Evolutionary conservation across 495 filamentous ascomycete genomes (phyloP).

Genomic region (Penicillium arizonense): DNA sequence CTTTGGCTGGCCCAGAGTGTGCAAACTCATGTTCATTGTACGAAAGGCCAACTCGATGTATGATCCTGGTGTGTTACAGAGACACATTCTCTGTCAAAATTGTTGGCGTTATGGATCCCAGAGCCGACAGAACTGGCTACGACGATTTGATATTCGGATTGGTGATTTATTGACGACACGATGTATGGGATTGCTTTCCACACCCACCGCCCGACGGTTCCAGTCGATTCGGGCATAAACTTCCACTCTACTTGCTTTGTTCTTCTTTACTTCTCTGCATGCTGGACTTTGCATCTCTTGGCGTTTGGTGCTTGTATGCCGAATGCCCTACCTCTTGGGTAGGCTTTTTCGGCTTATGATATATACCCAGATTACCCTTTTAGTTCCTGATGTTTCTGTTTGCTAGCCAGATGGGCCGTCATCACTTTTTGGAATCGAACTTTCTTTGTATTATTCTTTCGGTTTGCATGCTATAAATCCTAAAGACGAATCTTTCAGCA

Average conservation of each 20-base stretch:
- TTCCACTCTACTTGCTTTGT: background rate
- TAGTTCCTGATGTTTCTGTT: conserved; percentile 14
- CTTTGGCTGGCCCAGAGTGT: background rate
- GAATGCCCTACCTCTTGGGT: no score
- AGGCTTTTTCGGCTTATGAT: conserved; percentile 16
- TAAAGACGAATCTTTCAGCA: no score
- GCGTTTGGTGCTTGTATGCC: conserved; percentile 1
- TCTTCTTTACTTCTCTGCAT: conserved; percentile 1
- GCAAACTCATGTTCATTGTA: background rate
- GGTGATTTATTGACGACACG: background rate
- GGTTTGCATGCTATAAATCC: background rate
- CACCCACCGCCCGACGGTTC: background rate
- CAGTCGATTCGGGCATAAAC: background rate
- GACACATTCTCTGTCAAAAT: background rate
- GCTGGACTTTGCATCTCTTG: conserved; percentile 5
- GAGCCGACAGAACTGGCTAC: background rate
- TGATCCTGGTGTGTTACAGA: background rate
- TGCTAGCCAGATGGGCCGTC: conserved; percentile 12
- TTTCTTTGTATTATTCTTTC: background rate
- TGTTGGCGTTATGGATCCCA: background rate
- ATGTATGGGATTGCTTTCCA: background rate
- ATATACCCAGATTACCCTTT: conserved; percentile 25
- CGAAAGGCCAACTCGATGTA: background rate
- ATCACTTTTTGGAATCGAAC: conserved; percentile 2
- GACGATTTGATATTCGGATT: background rate